phyloP scores from a whole-genome alignment of 495 filamentous ascomycete genomes.

The Talaromyces liani region DNA sequence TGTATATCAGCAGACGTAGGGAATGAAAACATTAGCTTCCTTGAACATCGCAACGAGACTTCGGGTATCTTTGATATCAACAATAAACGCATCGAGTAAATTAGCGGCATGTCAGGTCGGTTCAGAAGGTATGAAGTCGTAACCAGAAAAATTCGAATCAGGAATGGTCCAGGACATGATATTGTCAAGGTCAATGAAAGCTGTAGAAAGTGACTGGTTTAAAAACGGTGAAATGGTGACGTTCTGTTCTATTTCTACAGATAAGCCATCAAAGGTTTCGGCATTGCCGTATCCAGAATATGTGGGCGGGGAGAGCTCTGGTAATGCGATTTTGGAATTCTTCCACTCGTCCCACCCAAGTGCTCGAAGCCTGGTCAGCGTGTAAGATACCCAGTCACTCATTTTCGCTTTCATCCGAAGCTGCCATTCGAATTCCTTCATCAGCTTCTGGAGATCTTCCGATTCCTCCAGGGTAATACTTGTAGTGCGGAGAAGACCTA shows the following conservation, averaged over 20 bases:
- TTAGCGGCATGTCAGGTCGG: background rate
- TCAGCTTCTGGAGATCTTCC: background rate
- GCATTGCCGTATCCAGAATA: background rate
- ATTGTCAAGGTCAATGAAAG: constrained; percentile 2
- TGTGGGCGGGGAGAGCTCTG: background rate
- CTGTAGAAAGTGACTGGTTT: background rate
- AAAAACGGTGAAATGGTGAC: background rate
- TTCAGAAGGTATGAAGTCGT: background rate
- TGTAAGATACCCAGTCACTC: constrained; percentile 5
- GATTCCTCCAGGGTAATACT: constrained; percentile 1
- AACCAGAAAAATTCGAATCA: background rate
- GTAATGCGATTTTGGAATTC: background rate
- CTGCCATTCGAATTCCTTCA: constrained; percentile 6
- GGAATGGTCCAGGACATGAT: background rate
- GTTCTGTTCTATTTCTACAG: background rate
- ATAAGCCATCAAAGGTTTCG: background rate
- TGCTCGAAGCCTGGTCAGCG: constrained; percentile 3
- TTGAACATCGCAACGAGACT: background rate
- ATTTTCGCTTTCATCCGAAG: constrained; percentile 6
- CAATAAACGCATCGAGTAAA: background rate
- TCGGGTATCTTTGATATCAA: background rate
- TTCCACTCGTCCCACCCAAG: constrained; percentile 6
- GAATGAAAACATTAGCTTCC: background rate
- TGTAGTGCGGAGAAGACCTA: constrained; percentile 2
- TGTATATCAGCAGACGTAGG: background rate